phyloP scores from a whole-genome alignment of 352 stramenopile genomes.

The Phytopythium helicoides region DNA sequence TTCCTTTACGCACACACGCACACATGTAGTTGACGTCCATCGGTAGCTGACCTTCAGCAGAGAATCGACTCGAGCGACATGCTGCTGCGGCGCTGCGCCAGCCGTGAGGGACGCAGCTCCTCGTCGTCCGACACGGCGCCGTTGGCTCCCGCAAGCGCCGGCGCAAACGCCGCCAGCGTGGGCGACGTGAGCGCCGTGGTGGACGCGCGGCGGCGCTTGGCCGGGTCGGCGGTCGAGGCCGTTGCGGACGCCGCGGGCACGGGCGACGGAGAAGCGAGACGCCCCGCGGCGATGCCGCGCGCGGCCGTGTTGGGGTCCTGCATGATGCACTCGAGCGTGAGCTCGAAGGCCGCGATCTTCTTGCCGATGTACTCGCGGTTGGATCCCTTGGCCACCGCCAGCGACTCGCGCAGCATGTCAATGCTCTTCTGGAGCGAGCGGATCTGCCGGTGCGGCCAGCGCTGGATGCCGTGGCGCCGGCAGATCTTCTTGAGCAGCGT shows the following conservation, averaged over 20 bases:
- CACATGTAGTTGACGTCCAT: not conserved
- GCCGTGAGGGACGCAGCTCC: conserved; percentile 11
- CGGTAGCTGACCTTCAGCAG: conserved; percentile 29
- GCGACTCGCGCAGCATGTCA: conserved; percentile 72
- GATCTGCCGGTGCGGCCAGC: conserved; percentile 84
- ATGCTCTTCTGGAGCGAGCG: conserved; percentile 82
- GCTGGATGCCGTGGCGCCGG: conserved; percentile 74
- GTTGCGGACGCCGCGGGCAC: not conserved
- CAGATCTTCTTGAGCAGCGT: conserved; percentile 87
- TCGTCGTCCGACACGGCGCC: conserved; percentile 46
- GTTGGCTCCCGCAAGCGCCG: conserved; percentile 1
- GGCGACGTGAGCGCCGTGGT: conserved; percentile 7
- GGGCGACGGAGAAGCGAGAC: conserved; percentile 45
- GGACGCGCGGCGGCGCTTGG: conserved; percentile 32
- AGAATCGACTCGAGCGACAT: conserved; percentile 80
- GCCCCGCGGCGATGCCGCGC: conserved; percentile 64
- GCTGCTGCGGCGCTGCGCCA: conserved; percentile 33
- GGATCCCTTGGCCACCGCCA: conserved; percentile 64
- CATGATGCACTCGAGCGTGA: conserved; percentile 82
- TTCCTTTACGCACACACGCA: not conserved
- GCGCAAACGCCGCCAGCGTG: conserved; percentile 20
- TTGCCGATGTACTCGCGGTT: conserved; percentile 82
- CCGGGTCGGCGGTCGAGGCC: not conserved
- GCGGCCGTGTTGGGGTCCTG: conserved; percentile 73
- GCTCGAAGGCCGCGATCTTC: conserved; percentile 81